These are phyloP conservation scores for Fusarium buxicola DNA, from an alignment of 2,329 filamentous ascomycete species.

Conservation along the genomic window DNA sequence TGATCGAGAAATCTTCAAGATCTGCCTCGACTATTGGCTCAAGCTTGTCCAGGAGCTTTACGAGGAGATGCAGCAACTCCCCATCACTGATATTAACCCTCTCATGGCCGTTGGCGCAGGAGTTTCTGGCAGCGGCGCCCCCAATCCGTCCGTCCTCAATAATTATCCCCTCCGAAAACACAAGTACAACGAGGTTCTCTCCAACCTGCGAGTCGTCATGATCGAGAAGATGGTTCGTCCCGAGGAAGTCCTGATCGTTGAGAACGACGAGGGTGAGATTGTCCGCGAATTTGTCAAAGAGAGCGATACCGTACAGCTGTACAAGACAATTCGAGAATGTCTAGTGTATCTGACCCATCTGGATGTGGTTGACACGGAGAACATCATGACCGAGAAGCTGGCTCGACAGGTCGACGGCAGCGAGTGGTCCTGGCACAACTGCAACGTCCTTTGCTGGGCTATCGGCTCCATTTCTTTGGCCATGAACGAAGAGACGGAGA, in stretches of 20 bases:
- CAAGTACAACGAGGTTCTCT: conserved; percentile 94
- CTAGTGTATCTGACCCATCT: conserved; percentile 97
- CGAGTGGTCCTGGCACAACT: conserved; percentile 99
- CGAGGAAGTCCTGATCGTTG: conserved; percentile 98
- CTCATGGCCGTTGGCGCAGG: conserved; percentile 81
- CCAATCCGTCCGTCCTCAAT: conserved; percentile 84
- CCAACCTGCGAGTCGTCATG: conserved; percentile 96
- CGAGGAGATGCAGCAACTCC: conserved; percentile 97
- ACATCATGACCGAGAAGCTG: conserved; percentile 99
- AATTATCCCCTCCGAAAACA: conserved; percentile 97
- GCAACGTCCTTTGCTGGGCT: conserved; percentile 99
- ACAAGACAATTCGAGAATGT: conserved; percentile 98
- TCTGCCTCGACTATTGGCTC: conserved; percentile 98
- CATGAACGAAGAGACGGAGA: conserved; percentile 99
- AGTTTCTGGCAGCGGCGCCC: conserved; percentile 82
- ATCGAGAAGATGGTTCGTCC: conserved; percentile 99
- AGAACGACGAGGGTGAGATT: conserved; percentile 99
- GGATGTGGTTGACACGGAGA: conserved; percentile 96
- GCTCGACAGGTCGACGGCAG: conserved; percentile 92
- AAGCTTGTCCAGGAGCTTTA: conserved; percentile 98
- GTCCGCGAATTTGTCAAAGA: conserved; percentile 99
- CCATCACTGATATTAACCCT: conserved; percentile 92
- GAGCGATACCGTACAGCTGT: conserved; percentile 97
- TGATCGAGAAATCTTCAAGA: conserved; percentile 99
- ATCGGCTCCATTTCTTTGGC: conserved; percentile 98